phyloP scores from a whole-genome alignment of 2,329 filamentous ascomycete species.

The Mollisia scopiformis region DNA sequence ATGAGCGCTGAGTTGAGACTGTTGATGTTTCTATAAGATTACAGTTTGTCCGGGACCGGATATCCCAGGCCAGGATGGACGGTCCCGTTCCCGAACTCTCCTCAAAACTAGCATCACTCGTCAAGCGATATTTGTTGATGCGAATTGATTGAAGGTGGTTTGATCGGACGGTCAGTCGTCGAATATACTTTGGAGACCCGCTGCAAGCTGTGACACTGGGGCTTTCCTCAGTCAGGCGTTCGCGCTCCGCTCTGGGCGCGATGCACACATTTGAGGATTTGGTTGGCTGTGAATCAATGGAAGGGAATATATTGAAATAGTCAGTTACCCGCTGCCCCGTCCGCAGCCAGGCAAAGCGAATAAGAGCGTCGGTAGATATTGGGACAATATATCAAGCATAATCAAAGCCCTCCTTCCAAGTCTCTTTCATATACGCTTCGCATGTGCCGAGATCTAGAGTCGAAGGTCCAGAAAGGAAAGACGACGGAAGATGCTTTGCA shows the following conservation, averaged over 20 bases:
- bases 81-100: neutral
- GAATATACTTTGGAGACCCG: neutral
- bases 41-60: neutral
- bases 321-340: neutral
- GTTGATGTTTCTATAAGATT: constrained; percentile 9
- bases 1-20: constrained; percentile 8
- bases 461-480: neutral
- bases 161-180: neutral
- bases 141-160: constrained; percentile 1
- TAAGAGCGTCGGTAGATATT: neutral
- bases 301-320: neutral
- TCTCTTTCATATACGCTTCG: neutral
- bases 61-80: neutral
- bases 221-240: neutral
- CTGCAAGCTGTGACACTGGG: constrained; percentile 2
- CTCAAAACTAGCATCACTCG: neutral
- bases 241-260: neutral
- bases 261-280: neutral
- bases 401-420: neutral
- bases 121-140: neutral
- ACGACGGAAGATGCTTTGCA: constrained; percentile 12
- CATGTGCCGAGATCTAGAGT: neutral
- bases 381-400: neutral
- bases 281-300: constrained; percentile 6
- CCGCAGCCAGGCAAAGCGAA: neutral